These are phyloP conservation scores for Clathrospora elynae DNA, from an alignment of 2,329 filamentous ascomycete species.

Conservation along the genomic window DNA sequence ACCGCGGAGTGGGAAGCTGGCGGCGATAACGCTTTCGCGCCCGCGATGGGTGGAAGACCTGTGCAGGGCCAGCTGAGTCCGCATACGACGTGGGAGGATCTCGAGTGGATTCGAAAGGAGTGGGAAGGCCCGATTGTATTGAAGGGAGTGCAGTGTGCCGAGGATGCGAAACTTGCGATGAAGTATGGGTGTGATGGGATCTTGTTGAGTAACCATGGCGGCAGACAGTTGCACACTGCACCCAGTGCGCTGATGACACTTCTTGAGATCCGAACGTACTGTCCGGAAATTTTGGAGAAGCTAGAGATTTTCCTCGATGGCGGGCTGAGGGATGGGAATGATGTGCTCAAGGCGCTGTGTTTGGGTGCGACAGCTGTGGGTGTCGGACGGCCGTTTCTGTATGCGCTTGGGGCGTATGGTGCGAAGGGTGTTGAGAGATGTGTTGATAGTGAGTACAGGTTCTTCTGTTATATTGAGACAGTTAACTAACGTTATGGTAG, in stretches of 20 bases:
- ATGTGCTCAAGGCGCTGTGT: conserved; percentile 49
- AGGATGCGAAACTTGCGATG: conserved; percentile 54
- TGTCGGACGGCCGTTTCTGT: conserved; percentile 47
- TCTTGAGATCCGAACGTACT: conserved; percentile 46
- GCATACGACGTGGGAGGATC: conserved; percentile 58
- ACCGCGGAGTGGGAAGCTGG: conserved; percentile 58
- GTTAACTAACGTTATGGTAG: conserved; percentile 26
- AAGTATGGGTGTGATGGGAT: conserved; percentile 55
- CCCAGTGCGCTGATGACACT: conserved; percentile 46
- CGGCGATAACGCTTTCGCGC: conserved; percentile 61
- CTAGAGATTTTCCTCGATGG: conserved; percentile 49
- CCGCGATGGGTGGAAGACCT: conserved; percentile 59
- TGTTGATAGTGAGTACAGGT: conserved; percentile 42
- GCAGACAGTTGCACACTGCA: conserved; percentile 56
- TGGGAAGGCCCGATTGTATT: conserved; percentile 52
- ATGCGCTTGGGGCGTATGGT: conserved; percentile 48
- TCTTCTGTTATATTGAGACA: neutral
- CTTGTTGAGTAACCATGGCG: conserved; percentile 60
- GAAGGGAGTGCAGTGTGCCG: conserved; percentile 53
- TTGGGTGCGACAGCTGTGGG: conserved; percentile 49
- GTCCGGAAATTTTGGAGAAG: conserved; percentile 44
- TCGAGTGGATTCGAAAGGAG: conserved; percentile 51
- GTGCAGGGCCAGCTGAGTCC: conserved; percentile 45
- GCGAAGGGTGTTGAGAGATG: conserved; percentile 44
- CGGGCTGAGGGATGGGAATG: conserved; percentile 46